Evolutionary conservation across 1,284 basidiomycete genomes (phyloP), one percentile per base, ranked within the genome.

Genomic region (Dichomitus squalens): DNA sequence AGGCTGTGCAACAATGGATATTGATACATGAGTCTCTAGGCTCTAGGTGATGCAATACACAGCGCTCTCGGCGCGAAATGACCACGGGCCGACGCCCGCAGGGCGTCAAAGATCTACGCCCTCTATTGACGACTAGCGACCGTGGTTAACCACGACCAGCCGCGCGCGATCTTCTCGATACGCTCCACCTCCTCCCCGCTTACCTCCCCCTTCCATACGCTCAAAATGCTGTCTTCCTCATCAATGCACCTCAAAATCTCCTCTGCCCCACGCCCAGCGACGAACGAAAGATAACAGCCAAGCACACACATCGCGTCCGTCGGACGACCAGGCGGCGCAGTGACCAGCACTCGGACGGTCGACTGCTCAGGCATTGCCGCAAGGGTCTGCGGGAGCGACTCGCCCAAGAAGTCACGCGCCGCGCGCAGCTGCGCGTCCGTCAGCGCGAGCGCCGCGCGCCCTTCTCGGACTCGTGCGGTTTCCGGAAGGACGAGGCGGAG

Each of bases 191-290:
- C 70, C 20, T 70, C 66, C 36, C 61, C 70, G 12, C 66, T 67
- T 23, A 72, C 69, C 60, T 70, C 70, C 20, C 67, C 69, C 63
- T 69, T 70, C 70, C 70, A 72, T 33, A 64, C 61, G 53, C 69
- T 70, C 44, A 62, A 31, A 33, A 69, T 58, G 25, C 61, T 56
- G 43, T 66, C 66, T 54, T 69, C 67, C 40, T 64, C 66, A 51
- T 70, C 70, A n/a, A 70, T 58, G 47, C 48, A 65, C 9, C 53
- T 53, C 51, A 70, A 51, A n/a, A 68, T 53, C n/a, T 55, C 59
- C 35, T 65, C 64, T 52, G 63, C 66, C 16, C 38, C 39, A 49
- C 65, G 61, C 21, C 55, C 61, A 33, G 66, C 64, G 35, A 63
- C 63, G 49, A 67, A 68, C 47, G 69, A 60, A 27, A 70, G 64